Evolutionary conservation across 306 rosid genomes (phyloP), one percentile per base, ranked within the genome.

Genomic region (Quercus suber): DNA sequence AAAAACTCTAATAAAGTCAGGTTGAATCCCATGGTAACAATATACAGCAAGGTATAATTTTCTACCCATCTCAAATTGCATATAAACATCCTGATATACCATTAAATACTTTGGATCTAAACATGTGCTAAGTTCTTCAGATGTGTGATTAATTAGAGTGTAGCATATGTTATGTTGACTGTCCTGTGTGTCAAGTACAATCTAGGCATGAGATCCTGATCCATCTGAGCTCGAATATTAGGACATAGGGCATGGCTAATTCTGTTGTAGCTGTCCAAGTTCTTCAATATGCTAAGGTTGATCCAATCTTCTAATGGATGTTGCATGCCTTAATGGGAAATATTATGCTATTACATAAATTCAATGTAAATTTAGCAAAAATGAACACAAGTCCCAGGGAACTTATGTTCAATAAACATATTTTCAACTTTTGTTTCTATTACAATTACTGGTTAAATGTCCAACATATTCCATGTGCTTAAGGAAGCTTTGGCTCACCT

Each of bases 401-500:
- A n/a, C 70, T 67, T 35, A 35, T 10, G n/a, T 19, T 33, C 52
- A 30, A 28, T 19, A 64, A 35, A 15, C 11, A 64, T 67, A 4
- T 19, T 60, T 67, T 67, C 6, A 17, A 33, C 49, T 19, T 67
- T 67, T 67, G 51, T 12, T 67, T 14, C 37, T 31, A 67, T 27
- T 12, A 65, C 23, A 33, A 6, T 12, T 4, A 67, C 0, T 67
- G n/a, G 71, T 49, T 33, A 9, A 35, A 68, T 68, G 72, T n/a
- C 72, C 51, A 15, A 35, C 72, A 68, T 15, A 68, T 68, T 63
- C 71, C 31, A 49, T 74, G 69, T 69, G 73, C 73, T 67, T 69
- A 75, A 37, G 52, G 55, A 60, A 53, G 74, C 28, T 51, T 23
- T 55, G 75, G 71, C 81, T 86, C 83, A 94, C 98, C 94, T 94